Conservation (phyloP, 495 filamentous ascomycete genomes). For the Gamarada debralockiae region DNA sequence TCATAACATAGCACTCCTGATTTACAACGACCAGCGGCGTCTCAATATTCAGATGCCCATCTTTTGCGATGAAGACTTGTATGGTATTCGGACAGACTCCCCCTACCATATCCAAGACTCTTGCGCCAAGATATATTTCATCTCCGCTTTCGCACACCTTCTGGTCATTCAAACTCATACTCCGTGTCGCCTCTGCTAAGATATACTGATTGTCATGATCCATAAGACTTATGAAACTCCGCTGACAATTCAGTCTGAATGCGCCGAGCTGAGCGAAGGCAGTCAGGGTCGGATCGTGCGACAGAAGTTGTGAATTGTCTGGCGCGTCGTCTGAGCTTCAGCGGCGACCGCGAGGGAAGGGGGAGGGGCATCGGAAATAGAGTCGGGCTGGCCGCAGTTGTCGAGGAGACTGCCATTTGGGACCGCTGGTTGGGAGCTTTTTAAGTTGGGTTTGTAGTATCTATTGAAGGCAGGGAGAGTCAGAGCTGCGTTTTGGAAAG, state of each 20-base stretch:
- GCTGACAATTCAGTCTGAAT: conserved; percentile 46
- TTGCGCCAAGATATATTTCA: not conserved
- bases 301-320: conserved; percentile 7
- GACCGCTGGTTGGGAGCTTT: too few species aligned
- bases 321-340: not conserved
- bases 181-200: conserved; percentile 58
- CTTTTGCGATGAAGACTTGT: not conserved
- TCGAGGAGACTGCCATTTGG: too few species aligned
- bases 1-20: conserved; percentile 20
- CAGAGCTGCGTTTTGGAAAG: too few species aligned
- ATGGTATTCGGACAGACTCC: conserved; percentile 13
- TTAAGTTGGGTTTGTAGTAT: too few species aligned
- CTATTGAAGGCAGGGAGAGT: too few species aligned
- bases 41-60: not conserved
- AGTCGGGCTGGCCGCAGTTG: too few species aligned
- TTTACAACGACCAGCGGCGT: not conserved
- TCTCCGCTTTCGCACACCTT: not conserved
- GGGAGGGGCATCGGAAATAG: too few species aligned
- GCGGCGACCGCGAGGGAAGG: not conserved
- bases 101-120: not conserved
- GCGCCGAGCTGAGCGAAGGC: conserved; percentile 62
- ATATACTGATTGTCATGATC: conserved; percentile 56
- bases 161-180: conserved; percentile 36
- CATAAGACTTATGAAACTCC: conserved; percentile 57
- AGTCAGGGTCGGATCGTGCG: conserved; percentile 54